These are phyloP conservation scores for Chaetomiaceae sp. DNA, from an alignment of 2,329 filamentous ascomycete genomes.

Conservation along the genomic window DNA sequence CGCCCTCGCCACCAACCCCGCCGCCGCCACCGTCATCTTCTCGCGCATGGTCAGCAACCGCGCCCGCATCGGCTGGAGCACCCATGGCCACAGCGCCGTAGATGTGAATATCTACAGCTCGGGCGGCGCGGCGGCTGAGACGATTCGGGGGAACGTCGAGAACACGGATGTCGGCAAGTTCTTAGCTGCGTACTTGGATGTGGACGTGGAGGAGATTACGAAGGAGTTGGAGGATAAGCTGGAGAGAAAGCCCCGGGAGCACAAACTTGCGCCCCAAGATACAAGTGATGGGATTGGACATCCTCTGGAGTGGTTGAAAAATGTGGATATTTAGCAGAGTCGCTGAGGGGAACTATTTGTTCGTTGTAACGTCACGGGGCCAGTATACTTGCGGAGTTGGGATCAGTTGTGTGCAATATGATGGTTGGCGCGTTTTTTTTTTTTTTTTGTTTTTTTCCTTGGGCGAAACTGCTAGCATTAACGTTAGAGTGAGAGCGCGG, in stretches of 20 bases:
- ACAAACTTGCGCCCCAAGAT: too few relatives aligned
- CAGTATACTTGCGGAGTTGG: background rate
- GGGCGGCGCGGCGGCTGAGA: slow-evolving; percentile 57
- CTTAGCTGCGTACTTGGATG: slow-evolving; percentile 69
- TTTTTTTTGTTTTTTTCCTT: background rate
- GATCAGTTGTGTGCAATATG: background rate
- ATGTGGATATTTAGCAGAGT: too few relatives aligned
- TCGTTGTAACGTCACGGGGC: too few relatives aligned
- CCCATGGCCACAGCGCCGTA: slow-evolving; percentile 87
- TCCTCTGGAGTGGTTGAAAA: slow-evolving; percentile 7
- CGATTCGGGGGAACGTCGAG: slow-evolving; percentile 80
- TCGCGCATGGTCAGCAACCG: slow-evolving; percentile 82
- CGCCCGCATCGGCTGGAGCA: slow-evolving; percentile 88
- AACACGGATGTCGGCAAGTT: slow-evolving; percentile 91
- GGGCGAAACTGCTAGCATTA: too few relatives aligned
- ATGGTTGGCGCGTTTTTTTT: background rate
- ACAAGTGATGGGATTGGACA: slow-evolving; percentile 1
- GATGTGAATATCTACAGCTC: slow-evolving; percentile 97
- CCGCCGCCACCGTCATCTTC: slow-evolving; percentile 55
- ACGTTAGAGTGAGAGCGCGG: too few relatives aligned
- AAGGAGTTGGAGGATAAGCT: slow-evolving; percentile 63
- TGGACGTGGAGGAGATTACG: slow-evolving; percentile 76
- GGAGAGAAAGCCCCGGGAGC: slow-evolving; percentile 19
- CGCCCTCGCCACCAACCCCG: slow-evolving; percentile 55
- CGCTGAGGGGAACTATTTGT: too few relatives aligned